A percentile compares a stretch with the other conserved stretches of the same genome.
Conservation (phyloP, 1,284 basidiomycete species). For the Marasmius oreades region DNA sequence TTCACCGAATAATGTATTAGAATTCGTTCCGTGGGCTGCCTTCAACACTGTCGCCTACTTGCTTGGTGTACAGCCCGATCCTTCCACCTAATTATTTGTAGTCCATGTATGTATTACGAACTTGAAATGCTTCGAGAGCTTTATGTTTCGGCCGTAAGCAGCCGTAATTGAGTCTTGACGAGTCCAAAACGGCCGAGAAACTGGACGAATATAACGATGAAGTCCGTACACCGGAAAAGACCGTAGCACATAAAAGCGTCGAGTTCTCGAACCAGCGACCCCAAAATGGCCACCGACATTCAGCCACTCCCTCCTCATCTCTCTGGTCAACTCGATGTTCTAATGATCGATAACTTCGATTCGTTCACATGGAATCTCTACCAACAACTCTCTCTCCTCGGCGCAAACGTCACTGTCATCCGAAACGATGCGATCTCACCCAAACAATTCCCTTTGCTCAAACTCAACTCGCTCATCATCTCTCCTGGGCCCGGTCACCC, state of each 20-base stretch:
- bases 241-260: too few relatives aligned
- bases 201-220: too few relatives aligned
- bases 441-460: constrained; percentile 60
- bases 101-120: too few relatives aligned
- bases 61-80: constrained; percentile 46
- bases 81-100: constrained; percentile 36
- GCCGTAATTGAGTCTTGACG: too few relatives aligned
- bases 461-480: constrained; percentile 83
- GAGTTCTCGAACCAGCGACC: neutral
- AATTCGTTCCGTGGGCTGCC: constrained; percentile 58
- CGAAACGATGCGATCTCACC: constrained; percentile 89
- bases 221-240: too few relatives aligned
- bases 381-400: constrained; percentile 85
- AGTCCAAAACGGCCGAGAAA: too few relatives aligned
- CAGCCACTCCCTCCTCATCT: constrained; percentile 62
- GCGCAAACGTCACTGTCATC: constrained; percentile 87
- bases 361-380: constrained; percentile 97
- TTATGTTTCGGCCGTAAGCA: too few relatives aligned
- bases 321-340: constrained; percentile 59
- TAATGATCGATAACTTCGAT: constrained; percentile 95
- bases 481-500: constrained; percentile 98
- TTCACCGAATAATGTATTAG: constrained; percentile 22
- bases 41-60: constrained; percentile 48
- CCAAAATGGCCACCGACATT: constrained; percentile 19
- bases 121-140: too few relatives aligned